Evolutionary conservation across 352 stramenopile genomes (phyloP), one percentile per base, ranked within the genome.

Genomic region (Aphanomyces euteiches): DNA sequence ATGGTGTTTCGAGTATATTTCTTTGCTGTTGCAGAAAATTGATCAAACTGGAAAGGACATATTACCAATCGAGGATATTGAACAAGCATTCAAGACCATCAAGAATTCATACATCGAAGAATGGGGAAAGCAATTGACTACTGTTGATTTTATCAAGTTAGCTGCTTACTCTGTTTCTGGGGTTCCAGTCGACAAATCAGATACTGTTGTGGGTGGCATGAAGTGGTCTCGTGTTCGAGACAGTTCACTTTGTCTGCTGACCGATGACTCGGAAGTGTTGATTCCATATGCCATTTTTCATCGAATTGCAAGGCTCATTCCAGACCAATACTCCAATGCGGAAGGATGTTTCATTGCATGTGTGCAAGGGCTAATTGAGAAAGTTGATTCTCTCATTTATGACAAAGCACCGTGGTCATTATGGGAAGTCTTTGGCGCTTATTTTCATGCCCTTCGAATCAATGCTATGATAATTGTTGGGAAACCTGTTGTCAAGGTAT

Each of bases 1-100:
- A 37, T 78, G 70, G 73, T 15, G 69, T 72, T 65, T 74, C 69
- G 69, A 75, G 5, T 78, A 75, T 74, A 50, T 50, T 1, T n/a
- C 10, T 3, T 50, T 50, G 43, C 43, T 50, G 2, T n/a, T 50
- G 43, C 28, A 28, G 28, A 28, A 50, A 50, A n/a, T 50, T 50
- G 43, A 50, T 50, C 10, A 50, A 50, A 50, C 10, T 50, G 1
- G 43, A n/a, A n/a, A 50, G 0, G 17, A 3, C 43, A 50, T 50
- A 50, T 50, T 50, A 2, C 1, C 43, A 50, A 50, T 50, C 43
- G 43, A 50, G 43, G 43, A 50, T 12, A 50, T 50, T 50, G 43
- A 50, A 50, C 43, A 12, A n/a, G 43, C 43, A 50, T 50, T n/a
- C 43, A n/a, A n/a, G 10, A 50, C 43, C 10, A 50, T 50, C 43